These are phyloP conservation scores for Alloascoidea hylecoeti DNA, from an alignment of 805 yeast species.

Conservation along the genomic window DNA sequence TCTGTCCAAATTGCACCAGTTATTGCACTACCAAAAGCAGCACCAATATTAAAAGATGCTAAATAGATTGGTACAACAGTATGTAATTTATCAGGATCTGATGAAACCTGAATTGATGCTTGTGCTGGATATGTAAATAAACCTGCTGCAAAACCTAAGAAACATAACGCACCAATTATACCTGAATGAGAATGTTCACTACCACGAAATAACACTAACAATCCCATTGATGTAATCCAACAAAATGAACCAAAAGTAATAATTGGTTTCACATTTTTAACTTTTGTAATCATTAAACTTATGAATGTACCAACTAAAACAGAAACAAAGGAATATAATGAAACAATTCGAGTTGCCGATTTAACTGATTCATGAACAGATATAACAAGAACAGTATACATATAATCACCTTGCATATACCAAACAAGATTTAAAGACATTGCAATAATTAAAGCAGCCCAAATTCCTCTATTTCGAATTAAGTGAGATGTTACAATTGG, in stretches of 20 bases:
- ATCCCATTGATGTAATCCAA: constrained; percentile 42
- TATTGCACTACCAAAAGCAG: constrained; percentile 36
- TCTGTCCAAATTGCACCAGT: constrained; percentile 50
- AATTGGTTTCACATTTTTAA: constrained; percentile 35
- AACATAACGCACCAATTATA: constrained; percentile 37
- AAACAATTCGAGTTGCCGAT: constrained; percentile 42
- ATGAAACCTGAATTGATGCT: constrained; percentile 33
- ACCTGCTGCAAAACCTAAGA: constrained; percentile 47
- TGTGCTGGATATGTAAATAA: constrained; percentile 41
- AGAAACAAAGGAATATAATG: constrained; percentile 40
- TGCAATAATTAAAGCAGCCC: constrained; percentile 42
- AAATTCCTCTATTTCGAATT: constrained; percentile 48
- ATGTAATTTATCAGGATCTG: constrained; percentile 43
- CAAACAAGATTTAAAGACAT: constrained; percentile 37
- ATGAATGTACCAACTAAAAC: constrained; percentile 37
- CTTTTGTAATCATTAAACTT: constrained; percentile 30
- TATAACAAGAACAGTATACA: constrained; percentile 45
- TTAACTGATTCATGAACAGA: constrained; percentile 37
- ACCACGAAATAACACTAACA: constrained; percentile 34
- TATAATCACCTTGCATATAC: constrained; percentile 44
- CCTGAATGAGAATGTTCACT: constrained; percentile 25
- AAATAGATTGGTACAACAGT: constrained; percentile 30
- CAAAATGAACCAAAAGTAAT: constrained; percentile 37
- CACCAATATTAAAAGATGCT: constrained; percentile 36
- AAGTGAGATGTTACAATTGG: constrained; percentile 42